Evolutionary conservation across 768 basidiomycete species (phyloP).

Genomic region (Leccinum sublutescens): DNA sequence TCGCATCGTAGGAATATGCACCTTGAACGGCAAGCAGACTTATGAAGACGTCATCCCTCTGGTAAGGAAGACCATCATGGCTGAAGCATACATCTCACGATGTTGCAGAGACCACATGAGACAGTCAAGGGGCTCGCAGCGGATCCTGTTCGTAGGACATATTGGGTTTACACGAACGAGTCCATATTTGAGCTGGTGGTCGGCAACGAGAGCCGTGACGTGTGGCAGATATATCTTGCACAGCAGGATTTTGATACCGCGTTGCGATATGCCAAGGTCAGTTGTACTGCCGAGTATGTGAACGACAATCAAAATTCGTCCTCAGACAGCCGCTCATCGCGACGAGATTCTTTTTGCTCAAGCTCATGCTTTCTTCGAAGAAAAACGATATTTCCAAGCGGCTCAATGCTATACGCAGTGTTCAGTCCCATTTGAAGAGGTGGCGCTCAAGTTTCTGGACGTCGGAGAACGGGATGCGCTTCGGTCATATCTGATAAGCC

Average conservation of each 20-base stretch:
- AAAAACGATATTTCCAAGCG: constrained; percentile 80
- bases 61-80: constrained; percentile 43
- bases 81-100: constrained; percentile 5
- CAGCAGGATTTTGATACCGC: constrained; percentile 78
- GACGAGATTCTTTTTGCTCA: constrained; percentile 82
- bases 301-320: constrained; percentile 3
- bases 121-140: constrained; percentile 69
- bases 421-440: constrained; percentile 86
- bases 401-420: constrained; percentile 92
- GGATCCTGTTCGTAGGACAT: constrained; percentile 86
- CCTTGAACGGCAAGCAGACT: constrained; percentile 73
- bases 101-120: constrained; percentile 69
- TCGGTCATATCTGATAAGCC: constrained; percentile 83
- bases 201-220: constrained; percentile 86
- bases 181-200: constrained; percentile 86
- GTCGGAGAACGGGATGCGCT: constrained; percentile 87
- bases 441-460: constrained; percentile 87
- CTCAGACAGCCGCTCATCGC: constrained; percentile 81
- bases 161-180: constrained; percentile 90
- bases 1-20: constrained; percentile 72
- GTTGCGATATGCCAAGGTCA: constrained; percentile 77
- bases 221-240: constrained; percentile 89
- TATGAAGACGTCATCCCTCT: constrained; percentile 84
- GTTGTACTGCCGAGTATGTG: constrained; percentile 11
- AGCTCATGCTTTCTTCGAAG: constrained; percentile 74